phyloP scores from a whole-genome alignment of 2,329 filamentous ascomycete genomes.

The Claviceps pazoutovae region DNA sequence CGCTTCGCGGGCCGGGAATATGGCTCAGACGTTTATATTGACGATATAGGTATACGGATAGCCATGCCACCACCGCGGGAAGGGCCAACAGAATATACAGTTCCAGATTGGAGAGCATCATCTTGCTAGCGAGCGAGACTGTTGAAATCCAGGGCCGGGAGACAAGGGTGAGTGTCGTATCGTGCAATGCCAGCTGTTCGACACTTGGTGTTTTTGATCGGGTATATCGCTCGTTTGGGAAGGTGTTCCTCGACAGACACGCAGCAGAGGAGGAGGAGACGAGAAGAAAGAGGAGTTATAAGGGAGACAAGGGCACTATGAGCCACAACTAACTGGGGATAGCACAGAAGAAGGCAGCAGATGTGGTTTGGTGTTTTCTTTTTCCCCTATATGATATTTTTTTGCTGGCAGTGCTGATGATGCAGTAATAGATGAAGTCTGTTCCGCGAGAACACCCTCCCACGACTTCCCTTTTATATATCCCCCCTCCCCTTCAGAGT shows the following conservation, averaged over 20 bases:
- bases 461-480: neutral
- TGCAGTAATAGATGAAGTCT: too few species aligned
- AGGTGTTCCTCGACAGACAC: neutral
- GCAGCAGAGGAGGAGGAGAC: neutral
- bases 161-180: neutral
- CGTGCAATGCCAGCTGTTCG: neutral
- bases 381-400: too few species aligned
- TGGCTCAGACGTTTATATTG: slow-evolving; percentile 25
- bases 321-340: too few species aligned
- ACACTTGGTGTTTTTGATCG: too few species aligned
- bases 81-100: slow-evolving; percentile 2
- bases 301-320: neutral
- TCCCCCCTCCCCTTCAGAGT: too few species aligned
- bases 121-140: neutral
- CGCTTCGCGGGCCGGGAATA: slow-evolving; percentile 24
- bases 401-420: too few species aligned
- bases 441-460: too few species aligned
- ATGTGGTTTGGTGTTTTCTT: too few species aligned
- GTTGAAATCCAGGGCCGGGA: neutral
- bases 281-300: neutral
- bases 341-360: too few species aligned
- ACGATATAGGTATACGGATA: neutral
- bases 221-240: too few species aligned
- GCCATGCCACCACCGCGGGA: slow-evolving; percentile 7
- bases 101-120: neutral